These are phyloP conservation scores for Paramyrothecium roridum DNA, from an alignment of 2,329 filamentous ascomycete genomes.

Conservation along the genomic window DNA sequence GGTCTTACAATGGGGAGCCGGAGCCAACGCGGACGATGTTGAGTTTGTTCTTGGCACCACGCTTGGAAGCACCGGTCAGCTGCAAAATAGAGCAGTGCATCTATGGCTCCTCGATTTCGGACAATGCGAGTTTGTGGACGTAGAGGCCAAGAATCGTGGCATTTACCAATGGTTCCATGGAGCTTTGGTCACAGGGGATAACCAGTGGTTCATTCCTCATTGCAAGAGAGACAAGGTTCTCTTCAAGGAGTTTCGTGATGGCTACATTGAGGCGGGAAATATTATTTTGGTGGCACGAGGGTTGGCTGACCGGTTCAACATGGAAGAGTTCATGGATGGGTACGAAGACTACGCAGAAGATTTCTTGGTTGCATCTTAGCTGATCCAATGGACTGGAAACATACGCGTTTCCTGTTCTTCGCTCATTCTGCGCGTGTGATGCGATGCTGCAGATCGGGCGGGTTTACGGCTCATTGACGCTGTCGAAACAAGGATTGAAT, in stretches of 20 bases:
- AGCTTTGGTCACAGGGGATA: constrained; percentile 17
- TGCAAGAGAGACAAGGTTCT: constrained; percentile 8
- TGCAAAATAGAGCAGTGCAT: constrained; percentile 7
- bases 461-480: no score
- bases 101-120: constrained; percentile 18
- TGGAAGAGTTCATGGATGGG: constrained; percentile 12
- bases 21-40: constrained; percentile 15
- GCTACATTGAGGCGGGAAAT: constrained; percentile 10
- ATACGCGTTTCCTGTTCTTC: no score
- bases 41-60: constrained; percentile 15
- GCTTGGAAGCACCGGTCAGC: neutral
- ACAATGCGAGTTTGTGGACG: constrained; percentile 15
- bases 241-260: constrained; percentile 11
- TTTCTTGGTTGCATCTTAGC: constrained; percentile 5
- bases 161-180: constrained; percentile 18
- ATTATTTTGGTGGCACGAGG: constrained; percentile 8
- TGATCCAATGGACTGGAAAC: no score
- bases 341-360: constrained; percentile 18
- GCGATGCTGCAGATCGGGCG: no score
- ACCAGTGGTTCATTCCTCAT: constrained; percentile 17
- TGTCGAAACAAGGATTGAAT: no score
- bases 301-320: constrained; percentile 9
- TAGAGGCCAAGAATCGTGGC: constrained; percentile 2
- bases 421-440: no score
- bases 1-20: constrained; percentile 17